Percentiles rank a stretch among this genome's conserved stretches.
Evolutionary conservation across 257 asterid genomes (phyloP).

Genomic region (Solanum ossicruentum): DNA sequence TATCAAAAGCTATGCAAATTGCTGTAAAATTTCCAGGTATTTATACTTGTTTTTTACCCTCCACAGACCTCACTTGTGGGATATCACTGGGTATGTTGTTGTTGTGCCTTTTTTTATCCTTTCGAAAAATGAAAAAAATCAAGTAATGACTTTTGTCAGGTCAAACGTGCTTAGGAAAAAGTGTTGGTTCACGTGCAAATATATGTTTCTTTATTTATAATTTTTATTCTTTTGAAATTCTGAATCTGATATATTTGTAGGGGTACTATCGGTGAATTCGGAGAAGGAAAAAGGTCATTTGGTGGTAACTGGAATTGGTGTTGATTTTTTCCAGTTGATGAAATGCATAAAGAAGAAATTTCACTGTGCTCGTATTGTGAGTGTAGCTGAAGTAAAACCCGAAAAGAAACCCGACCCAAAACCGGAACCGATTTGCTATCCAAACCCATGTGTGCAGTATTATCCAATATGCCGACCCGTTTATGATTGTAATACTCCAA

Average conservation of each 20-base stretch:
- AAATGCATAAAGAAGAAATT: constrained; percentile 20
- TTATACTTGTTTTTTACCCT: too few species aligned
- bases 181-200: background rate
- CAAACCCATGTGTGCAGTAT: background rate
- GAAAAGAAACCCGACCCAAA: background rate
- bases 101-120: background rate
- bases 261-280: constrained; percentile 13
- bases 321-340: constrained; percentile 20
- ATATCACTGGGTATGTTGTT: too few species aligned
- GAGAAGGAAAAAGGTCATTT: constrained; percentile 1
- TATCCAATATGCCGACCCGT: background rate
- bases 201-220: too few species aligned
- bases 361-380: constrained; percentile 4
- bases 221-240: background rate
- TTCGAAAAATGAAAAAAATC: background rate
- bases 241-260: background rate
- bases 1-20: constrained; percentile 13
- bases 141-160: background rate
- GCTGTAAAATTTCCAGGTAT: constrained; percentile 6
- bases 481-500: background rate
- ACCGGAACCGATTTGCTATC: background rate
- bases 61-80: too few species aligned
- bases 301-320: constrained; percentile 26
- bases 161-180: fast-evolving
- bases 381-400: background rate